Evolutionary conservation across 75 land plant species (phyloP).

Genomic region (Selaginella moellendorffii): DNA sequence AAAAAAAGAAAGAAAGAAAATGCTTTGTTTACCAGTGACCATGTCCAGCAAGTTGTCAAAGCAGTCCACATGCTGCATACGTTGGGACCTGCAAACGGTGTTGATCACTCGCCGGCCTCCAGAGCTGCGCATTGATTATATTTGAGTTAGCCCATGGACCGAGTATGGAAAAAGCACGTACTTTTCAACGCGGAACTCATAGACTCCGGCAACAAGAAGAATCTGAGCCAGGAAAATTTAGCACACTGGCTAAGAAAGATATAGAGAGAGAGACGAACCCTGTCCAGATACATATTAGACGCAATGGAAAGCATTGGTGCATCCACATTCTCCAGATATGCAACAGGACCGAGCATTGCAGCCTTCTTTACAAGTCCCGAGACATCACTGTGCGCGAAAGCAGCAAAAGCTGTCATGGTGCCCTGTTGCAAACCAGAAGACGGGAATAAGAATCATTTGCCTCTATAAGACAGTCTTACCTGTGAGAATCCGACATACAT

Average conservation of each 20-base stretch:
- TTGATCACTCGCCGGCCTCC: conserved; percentile 16
- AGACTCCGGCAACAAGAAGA: conserved; percentile 13
- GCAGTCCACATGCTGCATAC: background rate
- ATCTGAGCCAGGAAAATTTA: conserved; percentile 8
- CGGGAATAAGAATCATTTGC: background rate
- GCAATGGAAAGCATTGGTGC: conserved; percentile 33
- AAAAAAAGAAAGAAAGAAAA: background rate
- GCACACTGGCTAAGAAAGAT: background rate
- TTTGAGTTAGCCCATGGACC: background rate
- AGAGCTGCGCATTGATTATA: conserved; percentile 10
- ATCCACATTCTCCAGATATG: conserved; percentile 35
- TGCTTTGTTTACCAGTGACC: conserved; percentile 11
- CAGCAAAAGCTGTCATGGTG: conserved; percentile 45
- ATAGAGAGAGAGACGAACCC: conserved; percentile 23
- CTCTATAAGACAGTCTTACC: background rate
- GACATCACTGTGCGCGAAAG: conserved; percentile 29
- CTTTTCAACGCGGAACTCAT: conserved; percentile 16
- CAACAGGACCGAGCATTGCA: conserved; percentile 55
- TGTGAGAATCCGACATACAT: conserved; percentile 64
- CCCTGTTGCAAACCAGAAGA: conserved; percentile 29
- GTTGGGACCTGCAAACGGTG: conserved; percentile 4
- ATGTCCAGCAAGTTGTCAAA: conserved; percentile 10
- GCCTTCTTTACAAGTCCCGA: conserved; percentile 38
- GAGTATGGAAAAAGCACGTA: background rate
- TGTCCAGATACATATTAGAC: conserved; percentile 31